Percentiles rank a stretch among this genome's conserved stretches.
Conservation (phyloP, 306 rosid species). For the Cajanus cajan region DNA sequence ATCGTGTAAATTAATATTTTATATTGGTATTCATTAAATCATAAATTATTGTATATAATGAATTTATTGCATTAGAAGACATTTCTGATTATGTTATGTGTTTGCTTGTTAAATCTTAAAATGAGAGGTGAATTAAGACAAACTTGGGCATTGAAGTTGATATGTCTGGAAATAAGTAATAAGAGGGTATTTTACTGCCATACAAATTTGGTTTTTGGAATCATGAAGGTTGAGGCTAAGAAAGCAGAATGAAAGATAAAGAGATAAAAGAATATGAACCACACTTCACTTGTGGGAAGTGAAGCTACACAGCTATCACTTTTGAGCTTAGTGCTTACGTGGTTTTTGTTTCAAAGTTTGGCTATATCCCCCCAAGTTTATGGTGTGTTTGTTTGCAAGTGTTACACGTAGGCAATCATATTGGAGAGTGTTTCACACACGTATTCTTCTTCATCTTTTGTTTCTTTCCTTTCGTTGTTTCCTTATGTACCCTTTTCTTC, state of each 20-base stretch:
- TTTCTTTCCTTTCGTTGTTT: background rate
- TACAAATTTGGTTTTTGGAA: background rate
- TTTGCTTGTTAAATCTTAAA: background rate
- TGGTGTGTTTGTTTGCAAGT: slow-evolving; percentile 6
- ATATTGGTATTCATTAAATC: no score
- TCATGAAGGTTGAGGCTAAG: slow-evolving; percentile 62
- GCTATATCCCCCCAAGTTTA: background rate
- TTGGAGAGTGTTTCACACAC: background rate
- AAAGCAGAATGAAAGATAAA: slow-evolving; percentile 61
- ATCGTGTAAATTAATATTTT: no score
- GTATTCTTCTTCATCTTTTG: background rate
- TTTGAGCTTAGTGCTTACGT: background rate
- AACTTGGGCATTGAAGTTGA: background rate
- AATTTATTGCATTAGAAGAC: no score
- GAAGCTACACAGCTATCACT: slow-evolving; percentile 39
- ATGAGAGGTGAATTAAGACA: background rate
- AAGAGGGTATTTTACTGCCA: slow-evolving; percentile 9
- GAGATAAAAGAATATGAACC: slow-evolving; percentile 69
- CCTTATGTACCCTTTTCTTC: background rate
- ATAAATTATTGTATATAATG: background rate
- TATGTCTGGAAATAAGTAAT: background rate
- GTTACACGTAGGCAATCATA: background rate
- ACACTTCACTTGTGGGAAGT: slow-evolving; percentile 45
- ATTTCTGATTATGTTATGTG: no score
- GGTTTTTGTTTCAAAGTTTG: slow-evolving; percentile 24